Evolutionary conservation across 2,329 filamentous ascomycete species (phyloP).

Genomic region (Colletotrichum filicis): DNA sequence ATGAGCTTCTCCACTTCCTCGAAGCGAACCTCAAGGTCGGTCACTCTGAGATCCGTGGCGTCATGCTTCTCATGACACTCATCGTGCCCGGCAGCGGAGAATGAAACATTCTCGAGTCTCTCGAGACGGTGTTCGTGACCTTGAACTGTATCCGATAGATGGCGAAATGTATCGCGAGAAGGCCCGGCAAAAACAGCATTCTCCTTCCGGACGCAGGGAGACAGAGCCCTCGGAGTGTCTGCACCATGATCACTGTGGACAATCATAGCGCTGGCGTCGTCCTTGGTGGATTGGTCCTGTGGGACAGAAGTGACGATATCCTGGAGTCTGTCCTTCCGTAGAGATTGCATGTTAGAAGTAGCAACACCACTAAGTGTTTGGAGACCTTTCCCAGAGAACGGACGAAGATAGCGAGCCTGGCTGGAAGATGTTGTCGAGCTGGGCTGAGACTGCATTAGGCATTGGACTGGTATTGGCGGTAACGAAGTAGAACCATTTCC

Average conservation of each 20-base stretch:
- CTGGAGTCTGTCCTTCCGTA: constrained; percentile 45
- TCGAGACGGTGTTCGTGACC: constrained; percentile 75
- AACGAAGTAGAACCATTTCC: constrained; percentile 44
- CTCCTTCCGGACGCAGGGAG: constrained; percentile 15
- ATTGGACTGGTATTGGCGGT: constrained; percentile 62
- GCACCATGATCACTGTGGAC: constrained; percentile 36
- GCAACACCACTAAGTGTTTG: constrained; percentile 60
- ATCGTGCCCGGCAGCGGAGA: constrained; percentile 73
- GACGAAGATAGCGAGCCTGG: constrained; percentile 61
- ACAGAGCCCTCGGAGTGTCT: constrained; percentile 38
- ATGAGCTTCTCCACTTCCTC: constrained; percentile 68
- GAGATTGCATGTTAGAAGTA: constrained; percentile 44
- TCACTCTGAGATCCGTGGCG: constrained; percentile 72
- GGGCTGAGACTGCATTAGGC: constrained; percentile 61
- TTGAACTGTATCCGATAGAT: constrained; percentile 63
- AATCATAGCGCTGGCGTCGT: constrained; percentile 41
- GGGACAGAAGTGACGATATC: constrained; percentile 25
- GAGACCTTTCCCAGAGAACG: constrained; percentile 66
- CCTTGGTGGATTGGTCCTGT: constrained; percentile 35
- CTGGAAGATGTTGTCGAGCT: constrained; percentile 64
- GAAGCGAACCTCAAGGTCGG: constrained; percentile 74
- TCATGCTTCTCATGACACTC: constrained; percentile 77
- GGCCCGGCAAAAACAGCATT: constrained; percentile 36
- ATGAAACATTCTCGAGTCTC: constrained; percentile 75
- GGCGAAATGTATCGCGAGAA: constrained; percentile 52